These are phyloP conservation scores for Botryotinia narcissicola DNA, from an alignment of 2,329 filamentous ascomycete species.

Conservation along the genomic window DNA sequence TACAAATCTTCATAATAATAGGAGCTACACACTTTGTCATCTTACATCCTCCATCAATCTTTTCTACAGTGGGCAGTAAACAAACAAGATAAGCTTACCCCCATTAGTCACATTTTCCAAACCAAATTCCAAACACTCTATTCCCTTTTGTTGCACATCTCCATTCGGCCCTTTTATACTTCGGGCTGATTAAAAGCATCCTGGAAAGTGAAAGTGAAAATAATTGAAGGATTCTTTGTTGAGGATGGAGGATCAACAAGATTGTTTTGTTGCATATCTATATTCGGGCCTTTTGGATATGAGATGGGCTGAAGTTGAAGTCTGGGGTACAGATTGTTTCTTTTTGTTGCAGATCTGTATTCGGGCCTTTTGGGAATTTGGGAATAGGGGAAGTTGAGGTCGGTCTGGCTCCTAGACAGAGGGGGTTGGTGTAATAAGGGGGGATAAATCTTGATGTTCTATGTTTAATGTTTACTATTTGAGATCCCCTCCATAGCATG, in stretches of 20 bases:
- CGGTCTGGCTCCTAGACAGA: background rate
- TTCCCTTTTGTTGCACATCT: background rate
- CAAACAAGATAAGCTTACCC: background rate
- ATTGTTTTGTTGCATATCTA: background rate
- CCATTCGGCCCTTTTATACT: background rate
- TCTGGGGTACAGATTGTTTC: no score
- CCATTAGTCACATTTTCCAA: background rate
- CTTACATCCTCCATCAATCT: background rate
- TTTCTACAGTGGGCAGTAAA: background rate
- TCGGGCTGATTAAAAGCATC: background rate
- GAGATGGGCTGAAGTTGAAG: no score
- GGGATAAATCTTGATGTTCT: no score
- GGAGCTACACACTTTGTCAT: background rate
- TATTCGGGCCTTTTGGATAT: background rate
- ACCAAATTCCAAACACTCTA: background rate
- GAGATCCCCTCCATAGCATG: fast-evolving
- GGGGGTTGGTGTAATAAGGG: background rate
- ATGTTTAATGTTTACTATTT: background rate
- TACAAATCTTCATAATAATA: background rate
- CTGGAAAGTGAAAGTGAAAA: background rate
- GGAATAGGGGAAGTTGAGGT: background rate
- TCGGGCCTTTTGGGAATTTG: background rate
- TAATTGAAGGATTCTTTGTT: background rate
- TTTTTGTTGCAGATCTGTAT: background rate
- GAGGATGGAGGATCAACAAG: background rate